These are phyloP conservation scores for Cylindrotheca closterium DNA, from an alignment of 108 stramenopile species.

Conservation along the genomic window DNA sequence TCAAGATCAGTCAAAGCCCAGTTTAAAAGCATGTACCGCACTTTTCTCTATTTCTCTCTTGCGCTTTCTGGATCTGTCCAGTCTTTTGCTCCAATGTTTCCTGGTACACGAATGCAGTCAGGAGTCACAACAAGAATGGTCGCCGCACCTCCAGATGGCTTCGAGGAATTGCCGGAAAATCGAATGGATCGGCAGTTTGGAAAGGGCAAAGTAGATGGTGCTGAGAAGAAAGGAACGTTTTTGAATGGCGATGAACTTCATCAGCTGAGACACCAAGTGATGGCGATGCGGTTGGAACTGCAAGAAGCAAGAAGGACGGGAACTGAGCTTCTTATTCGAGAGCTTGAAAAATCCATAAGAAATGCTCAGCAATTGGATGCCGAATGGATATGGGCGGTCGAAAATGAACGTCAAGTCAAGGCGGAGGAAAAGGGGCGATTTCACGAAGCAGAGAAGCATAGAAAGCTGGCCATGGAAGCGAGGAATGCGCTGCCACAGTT, in stretches of 20 bases:
- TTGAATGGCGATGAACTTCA: conserved; percentile 57
- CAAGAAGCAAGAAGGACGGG: conserved; percentile 31
- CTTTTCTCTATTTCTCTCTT: neutral
- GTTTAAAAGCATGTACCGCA: no score
- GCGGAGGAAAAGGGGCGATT: conserved; percentile 38
- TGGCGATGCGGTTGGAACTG: conserved; percentile 37
- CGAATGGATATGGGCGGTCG: conserved; percentile 61
- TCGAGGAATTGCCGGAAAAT: no score
- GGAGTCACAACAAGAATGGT: neutral
- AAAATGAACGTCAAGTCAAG: conserved; percentile 39
- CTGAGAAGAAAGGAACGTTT: conserved; percentile 23
- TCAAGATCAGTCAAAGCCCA: no score
- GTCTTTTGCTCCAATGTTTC: neutral
- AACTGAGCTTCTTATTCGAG: conserved; percentile 20
- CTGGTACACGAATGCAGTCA: neutral
- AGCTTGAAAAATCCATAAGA: conserved; percentile 46
- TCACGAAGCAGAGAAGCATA: conserved; percentile 24
- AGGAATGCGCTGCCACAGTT: conserved; percentile 61
- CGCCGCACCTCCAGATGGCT: neutral
- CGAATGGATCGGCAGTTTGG: no score
- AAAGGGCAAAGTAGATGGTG: no score
- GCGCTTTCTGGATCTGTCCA: neutral
- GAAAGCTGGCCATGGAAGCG: conserved; percentile 43
- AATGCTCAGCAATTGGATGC: conserved; percentile 61
- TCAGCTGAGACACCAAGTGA: conserved; percentile 44